A percentile compares a stretch with the other conserved stretches of the same genome.
Conservation (phyloP, 345 rosid species). For the Mangifera indica region DNA sequence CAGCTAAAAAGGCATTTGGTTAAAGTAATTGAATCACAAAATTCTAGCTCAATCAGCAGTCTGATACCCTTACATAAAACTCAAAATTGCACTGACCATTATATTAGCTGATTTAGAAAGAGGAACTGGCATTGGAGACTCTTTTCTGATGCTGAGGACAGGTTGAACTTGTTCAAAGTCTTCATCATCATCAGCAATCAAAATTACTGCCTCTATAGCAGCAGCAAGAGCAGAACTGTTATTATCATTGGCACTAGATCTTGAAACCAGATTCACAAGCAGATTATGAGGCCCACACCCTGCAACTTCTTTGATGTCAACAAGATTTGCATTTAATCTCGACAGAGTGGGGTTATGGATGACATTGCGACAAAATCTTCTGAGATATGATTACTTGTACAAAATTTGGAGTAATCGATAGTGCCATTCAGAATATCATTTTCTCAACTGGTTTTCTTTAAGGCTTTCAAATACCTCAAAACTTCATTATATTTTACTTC, state of each 20-base stretch:
- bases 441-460: slow-evolving; percentile 29
- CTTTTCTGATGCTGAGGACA: slow-evolving; percentile 54
- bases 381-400: slow-evolving; percentile 21
- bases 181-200: slow-evolving; percentile 20
- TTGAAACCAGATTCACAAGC: slow-evolving; percentile 18
- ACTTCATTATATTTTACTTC: slow-evolving; percentile 67
- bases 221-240: slow-evolving; percentile 20
- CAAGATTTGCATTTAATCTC: slow-evolving; percentile 17
- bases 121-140: slow-evolving; percentile 28
- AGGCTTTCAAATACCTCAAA: slow-evolving; percentile 58
- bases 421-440: slow-evolving; percentile 16
- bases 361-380: slow-evolving; percentile 24
- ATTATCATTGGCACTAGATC: slow-evolving; percentile 15
- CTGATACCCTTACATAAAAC: background rate
- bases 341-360: slow-evolving; percentile 18
- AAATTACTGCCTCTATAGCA: slow-evolving; percentile 30
- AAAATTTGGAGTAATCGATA: slow-evolving; percentile 22
- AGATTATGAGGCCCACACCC: background rate
- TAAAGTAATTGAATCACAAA: background rate
- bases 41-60: slow-evolving; percentile 1
- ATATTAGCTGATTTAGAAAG: slow-evolving; percentile 53
- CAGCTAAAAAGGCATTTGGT: background rate
- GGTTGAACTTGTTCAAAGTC: slow-evolving; percentile 22
- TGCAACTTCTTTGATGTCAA: slow-evolving; percentile 17
- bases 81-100: slow-evolving; percentile 11